A percentile compares a stretch with the other conserved stretches of the same genome.
phyloP scores from a whole-genome alignment of 2,329 filamentous ascomycete species.

The Pyricularia sp. region DNA sequence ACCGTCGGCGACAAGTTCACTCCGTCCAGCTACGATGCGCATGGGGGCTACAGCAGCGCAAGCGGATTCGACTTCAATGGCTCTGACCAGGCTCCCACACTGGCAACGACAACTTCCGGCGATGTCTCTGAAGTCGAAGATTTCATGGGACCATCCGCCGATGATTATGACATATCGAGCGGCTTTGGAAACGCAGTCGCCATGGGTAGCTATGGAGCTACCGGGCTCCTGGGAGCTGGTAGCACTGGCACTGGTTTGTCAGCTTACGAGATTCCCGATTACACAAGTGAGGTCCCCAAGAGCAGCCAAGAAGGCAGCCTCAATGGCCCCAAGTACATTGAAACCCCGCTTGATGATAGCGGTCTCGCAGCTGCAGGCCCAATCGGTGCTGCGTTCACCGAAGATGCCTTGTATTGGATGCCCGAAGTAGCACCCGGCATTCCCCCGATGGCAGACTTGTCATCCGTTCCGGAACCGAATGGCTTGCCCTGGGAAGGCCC shows the following conservation, averaged over 20 bases:
- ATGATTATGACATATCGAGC: constrained; percentile 28
- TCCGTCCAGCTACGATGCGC: constrained; percentile 34
- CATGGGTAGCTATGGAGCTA: neutral
- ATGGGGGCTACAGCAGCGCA: constrained; percentile 24
- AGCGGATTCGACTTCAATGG: constrained; percentile 41
- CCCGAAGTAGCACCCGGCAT: constrained; percentile 29
- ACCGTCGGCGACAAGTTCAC: constrained; percentile 36
- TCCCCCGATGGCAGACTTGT: constrained; percentile 18
- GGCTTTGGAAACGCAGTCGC: constrained; percentile 23
- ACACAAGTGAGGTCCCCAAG: constrained; percentile 14
- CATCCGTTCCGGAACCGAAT: constrained; percentile 16
- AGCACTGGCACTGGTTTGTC: neutral
- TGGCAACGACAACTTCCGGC: constrained; percentile 53
- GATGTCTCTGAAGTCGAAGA: constrained; percentile 61
- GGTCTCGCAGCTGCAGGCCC: constrained; percentile 20
- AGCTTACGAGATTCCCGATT: neutral
- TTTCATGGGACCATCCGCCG: constrained; percentile 31
- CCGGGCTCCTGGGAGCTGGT: neutral
- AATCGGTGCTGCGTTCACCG: constrained; percentile 32
- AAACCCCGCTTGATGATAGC: constrained; percentile 18
- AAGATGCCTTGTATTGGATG: constrained; percentile 41
- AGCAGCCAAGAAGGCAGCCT: neutral
- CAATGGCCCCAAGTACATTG: neutral
- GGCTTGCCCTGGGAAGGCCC: neutral
- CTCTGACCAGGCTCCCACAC: constrained; percentile 43